Base-by-base conservation (phyloP, 495 filamentous ascomycete genomes). In the Astrothelium subdiscretum region DNA sequence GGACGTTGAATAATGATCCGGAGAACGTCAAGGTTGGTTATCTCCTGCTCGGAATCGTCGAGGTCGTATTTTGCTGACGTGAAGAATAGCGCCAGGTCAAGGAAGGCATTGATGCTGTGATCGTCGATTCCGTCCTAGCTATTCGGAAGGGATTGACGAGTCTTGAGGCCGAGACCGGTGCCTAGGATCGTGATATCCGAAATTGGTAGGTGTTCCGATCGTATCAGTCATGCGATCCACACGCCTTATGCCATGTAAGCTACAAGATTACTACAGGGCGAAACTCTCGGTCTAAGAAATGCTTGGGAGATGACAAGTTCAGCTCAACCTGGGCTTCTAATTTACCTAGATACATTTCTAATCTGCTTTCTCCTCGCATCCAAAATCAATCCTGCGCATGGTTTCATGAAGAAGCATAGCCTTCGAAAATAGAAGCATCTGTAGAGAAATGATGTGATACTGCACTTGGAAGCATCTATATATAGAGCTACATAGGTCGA, bases 81-180 rank as follows among this genome's bases (percentile, higher is more conserved):
- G 10, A 8, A 1, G 48, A 3, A 54, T 54, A 54, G 48, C 77
- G 86, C 63, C 94, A 98, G 86, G 91, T 95, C 18, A 85, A 90
- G 26, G 89, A 96, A 73, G 94, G 94, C 52, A 95, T 98, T 59
- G 92, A 97, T 74, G 92, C 92, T 6, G 91, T 97, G 27, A 97
- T 97, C 70, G 94, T 97, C 42, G 92, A 97, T 70, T 90, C 83
- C 44, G 92, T 97, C 11, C 78, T 97, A 15, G 86, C 86, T 24
- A 92, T 96, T 60, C 80, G 86, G 22, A 85, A 88, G 67, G 86
- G 86, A 0, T 77, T 89, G 58, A 88, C 84, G 72, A 78, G 65
- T 44, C 43, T 62, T 12, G 60, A 67, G 10, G 4, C 31, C 6
- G 48, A 54, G 48, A 8, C 8, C 24, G 24, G 3, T 10, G 24